Conservation (phyloP, 139 green algal species). For the Eudorina sp. region DNA sequence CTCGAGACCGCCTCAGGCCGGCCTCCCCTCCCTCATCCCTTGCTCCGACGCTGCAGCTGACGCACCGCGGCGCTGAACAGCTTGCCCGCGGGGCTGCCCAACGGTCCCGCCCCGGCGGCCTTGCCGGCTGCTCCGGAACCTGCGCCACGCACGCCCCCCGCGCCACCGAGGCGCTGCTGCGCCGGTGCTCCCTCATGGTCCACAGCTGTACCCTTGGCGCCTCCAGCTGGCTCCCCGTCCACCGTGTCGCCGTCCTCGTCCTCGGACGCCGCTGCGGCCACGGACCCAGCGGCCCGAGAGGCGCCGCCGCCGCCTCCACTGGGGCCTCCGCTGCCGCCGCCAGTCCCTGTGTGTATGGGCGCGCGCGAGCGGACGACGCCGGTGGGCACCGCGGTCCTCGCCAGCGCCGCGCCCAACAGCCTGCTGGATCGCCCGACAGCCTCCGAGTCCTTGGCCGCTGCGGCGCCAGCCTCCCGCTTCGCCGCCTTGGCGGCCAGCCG, state of each 20-base stretch:
- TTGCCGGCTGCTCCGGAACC: background rate
- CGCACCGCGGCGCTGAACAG: constrained; percentile 34
- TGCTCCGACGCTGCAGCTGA: constrained; percentile 6
- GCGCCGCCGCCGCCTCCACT: background rate
- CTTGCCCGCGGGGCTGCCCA: constrained; percentile 3
- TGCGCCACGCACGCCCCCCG: background rate
- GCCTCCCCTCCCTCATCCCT: too few relatives aligned
- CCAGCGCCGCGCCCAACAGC: background rate
- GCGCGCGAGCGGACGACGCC: background rate
- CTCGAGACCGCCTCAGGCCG: too few relatives aligned
- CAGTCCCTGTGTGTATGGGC: background rate
- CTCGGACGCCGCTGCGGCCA: background rate
- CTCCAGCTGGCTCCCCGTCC: background rate
- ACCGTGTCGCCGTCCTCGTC: background rate
- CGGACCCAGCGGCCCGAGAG: background rate
- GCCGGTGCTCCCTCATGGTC: background rate
- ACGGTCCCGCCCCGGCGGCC: background rate
- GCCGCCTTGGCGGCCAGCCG: too few relatives aligned
- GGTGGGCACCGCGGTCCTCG: background rate
- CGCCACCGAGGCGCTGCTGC: too few relatives aligned
- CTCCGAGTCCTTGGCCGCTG: background rate
- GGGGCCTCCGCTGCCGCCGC: background rate
- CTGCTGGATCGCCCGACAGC: background rate
- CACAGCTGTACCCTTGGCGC: background rate
- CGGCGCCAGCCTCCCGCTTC: background rate